Percentiles rank a stretch among this genome's conserved stretches.
Evolutionary conservation across 352 stramenopile genomes (phyloP).

Genomic region (Elongisporangium senticosum): DNA sequence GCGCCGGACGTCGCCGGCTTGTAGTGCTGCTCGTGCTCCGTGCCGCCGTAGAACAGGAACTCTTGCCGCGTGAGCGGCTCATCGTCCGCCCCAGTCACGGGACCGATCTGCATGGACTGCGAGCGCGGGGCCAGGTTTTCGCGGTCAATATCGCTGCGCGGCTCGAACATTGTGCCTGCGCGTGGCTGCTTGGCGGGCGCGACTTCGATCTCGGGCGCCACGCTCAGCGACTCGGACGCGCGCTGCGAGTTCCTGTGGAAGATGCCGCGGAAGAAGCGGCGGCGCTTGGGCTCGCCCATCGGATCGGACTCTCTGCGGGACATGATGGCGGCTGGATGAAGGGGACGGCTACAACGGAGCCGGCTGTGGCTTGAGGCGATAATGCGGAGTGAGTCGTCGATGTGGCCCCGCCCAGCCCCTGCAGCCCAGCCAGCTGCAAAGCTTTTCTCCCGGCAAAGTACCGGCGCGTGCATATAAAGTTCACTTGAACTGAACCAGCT

Average conservation of each 20-base stretch:
- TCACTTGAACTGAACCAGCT: background rate
- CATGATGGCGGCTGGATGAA: background rate
- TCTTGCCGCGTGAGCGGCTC: slow-evolving; percentile 16
- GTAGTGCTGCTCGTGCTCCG: slow-evolving; percentile 41
- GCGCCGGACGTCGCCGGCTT: slow-evolving; percentile 35
- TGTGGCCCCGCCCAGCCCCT: slow-evolving; percentile 1
- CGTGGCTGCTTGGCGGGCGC: background rate
- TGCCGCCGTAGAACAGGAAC: slow-evolving; percentile 66
- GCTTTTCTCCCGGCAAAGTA: background rate
- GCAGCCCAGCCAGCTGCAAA: background rate
- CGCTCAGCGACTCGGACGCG: background rate
- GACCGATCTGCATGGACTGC: background rate
- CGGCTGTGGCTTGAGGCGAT: background rate
- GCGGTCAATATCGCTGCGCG: background rate
- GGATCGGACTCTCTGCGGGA: background rate
- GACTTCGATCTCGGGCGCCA: background rate
- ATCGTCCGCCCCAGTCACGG: background rate
- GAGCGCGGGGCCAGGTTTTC: background rate
- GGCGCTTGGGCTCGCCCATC: background rate
- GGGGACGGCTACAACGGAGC: background rate
- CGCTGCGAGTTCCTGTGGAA: background rate
- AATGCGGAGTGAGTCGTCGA: background rate
- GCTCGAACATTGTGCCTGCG: background rate
- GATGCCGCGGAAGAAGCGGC: background rate
- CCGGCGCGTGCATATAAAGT: background rate